These are phyloP conservation scores for Lecanosticta acicola DNA, from an alignment of 2,329 filamentous ascomycete genomes.

Conservation along the genomic window DNA sequence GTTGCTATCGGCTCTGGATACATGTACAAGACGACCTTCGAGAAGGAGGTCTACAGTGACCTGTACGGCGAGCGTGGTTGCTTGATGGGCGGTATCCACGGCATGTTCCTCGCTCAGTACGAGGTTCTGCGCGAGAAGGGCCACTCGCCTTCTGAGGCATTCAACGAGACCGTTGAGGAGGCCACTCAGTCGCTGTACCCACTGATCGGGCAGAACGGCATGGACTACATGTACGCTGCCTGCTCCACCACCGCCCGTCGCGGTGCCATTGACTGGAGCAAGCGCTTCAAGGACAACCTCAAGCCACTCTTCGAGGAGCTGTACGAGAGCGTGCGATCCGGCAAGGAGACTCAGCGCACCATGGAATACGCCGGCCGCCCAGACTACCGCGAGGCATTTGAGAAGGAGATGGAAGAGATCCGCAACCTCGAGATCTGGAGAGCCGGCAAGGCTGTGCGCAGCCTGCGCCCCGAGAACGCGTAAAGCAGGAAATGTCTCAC, in stretches of 20 bases:
- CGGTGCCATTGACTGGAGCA: conserved; percentile 98
- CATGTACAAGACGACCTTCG: conserved; percentile 99
- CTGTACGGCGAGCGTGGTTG: conserved; percentile 99
- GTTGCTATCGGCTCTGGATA: conserved; percentile 96
- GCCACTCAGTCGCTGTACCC: conserved; percentile 97
- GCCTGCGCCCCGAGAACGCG: conserved; percentile 35
- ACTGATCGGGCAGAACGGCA: conserved; percentile 92
- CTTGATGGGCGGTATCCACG: conserved; percentile 99
- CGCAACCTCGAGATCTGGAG: conserved; percentile 97
- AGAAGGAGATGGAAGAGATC: conserved; percentile 98
- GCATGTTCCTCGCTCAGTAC: conserved; percentile 99
- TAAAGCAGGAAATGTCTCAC: conserved; percentile 22
- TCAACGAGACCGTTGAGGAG: conserved; percentile 99
- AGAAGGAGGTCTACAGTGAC: conserved; percentile 99
- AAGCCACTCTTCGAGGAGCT: conserved; percentile 99
- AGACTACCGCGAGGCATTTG: conserved; percentile 96
- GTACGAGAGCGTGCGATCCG: conserved; percentile 86
- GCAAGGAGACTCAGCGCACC: conserved; percentile 90
- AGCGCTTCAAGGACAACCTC: conserved; percentile 93
- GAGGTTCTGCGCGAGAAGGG: conserved; percentile 98
- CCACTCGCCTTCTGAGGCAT: conserved; percentile 95
- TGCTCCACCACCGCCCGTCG: conserved; percentile 98
- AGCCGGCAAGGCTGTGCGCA: conserved; percentile 91
- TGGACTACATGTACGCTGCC: conserved; percentile 99
- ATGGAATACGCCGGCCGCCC: conserved; percentile 94